These are phyloP conservation scores for Simmondsia chinensis DNA, from an alignment of 148 eudicot species.

Conservation along the genomic window DNA sequence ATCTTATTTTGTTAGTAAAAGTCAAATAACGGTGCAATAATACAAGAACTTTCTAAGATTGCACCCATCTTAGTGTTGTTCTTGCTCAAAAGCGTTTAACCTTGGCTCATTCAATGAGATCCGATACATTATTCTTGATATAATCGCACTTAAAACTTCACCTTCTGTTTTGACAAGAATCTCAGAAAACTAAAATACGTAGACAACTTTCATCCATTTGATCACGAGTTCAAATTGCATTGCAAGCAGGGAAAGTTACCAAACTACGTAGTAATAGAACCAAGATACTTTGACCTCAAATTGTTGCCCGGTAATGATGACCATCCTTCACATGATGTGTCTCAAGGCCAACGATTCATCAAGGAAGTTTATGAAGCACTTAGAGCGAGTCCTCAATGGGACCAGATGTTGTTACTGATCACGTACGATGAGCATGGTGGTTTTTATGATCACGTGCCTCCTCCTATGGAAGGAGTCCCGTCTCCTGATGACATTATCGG, in stretches of 20 bases:
- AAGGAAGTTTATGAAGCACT: conserved; percentile 57
- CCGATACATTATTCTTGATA: background rate
- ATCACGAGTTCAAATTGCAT: conserved; percentile 56
- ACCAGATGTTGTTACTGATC: conserved; percentile 42
- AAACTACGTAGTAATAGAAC: conserved; percentile 79
- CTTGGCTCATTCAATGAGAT: background rate
- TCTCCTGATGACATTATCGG: conserved; percentile 45
- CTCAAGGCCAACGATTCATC: conserved; percentile 38
- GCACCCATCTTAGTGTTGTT: too few relatives aligned
- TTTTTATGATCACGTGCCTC: conserved; percentile 54
- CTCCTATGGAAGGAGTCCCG: conserved; percentile 45
- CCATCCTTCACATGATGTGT: conserved; percentile 66
- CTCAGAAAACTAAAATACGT: conserved; percentile 67
- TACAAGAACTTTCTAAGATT: too few relatives aligned
- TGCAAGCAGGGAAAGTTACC: conserved; percentile 79
- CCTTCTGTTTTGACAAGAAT: conserved; percentile 29
- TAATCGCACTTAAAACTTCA: too few relatives aligned
- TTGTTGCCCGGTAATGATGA: conserved; percentile 70
- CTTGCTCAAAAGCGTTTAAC: too few relatives aligned
- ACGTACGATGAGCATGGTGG: conserved; percentile 63
- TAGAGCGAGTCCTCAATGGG: conserved; percentile 65
- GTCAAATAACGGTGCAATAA: too few relatives aligned
- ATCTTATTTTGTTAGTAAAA: too few relatives aligned
- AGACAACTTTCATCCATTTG: conserved; percentile 57
- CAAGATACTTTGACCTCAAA: conserved; percentile 51